Percentiles rank a stretch among this genome's conserved stretches.
Conservation (phyloP, 2,329 filamentous ascomycete species). For the Colletotrichum orchidophilum region DNA sequence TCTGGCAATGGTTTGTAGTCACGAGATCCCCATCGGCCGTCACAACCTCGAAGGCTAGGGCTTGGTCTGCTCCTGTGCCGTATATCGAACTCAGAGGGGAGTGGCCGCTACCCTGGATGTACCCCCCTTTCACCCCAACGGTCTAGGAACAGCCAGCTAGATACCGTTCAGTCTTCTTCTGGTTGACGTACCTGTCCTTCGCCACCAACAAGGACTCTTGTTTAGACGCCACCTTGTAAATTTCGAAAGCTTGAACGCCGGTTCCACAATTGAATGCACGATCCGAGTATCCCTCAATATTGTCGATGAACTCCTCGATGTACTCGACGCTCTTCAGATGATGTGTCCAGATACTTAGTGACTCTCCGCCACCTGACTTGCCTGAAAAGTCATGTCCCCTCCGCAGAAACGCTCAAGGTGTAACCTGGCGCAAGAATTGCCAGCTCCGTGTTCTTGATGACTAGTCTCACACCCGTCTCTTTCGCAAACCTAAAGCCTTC, state of each 20-base stretch:
- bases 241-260: slow-evolving; percentile 9
- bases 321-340: slow-evolving; percentile 10
- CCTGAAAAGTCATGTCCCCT: slow-evolving; percentile 20
- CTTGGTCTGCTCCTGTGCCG: slow-evolving; percentile 68
- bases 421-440: too few relatives aligned
- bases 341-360: slow-evolving; percentile 23
- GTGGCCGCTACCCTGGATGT: slow-evolving; percentile 68
- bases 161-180: not conserved
- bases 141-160: slow-evolving; percentile 38
- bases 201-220: slow-evolving; percentile 10
- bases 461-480: slow-evolving; percentile 12
- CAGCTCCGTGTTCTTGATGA: slow-evolving; percentile 24
- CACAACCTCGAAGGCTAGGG: slow-evolving; percentile 64
- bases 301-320: not conserved
- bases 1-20: slow-evolving; percentile 54
- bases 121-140: slow-evolving; percentile 68
- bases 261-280: slow-evolving; percentile 15
- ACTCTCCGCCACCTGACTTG: slow-evolving; percentile 16
- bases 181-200: slow-evolving; percentile 8
- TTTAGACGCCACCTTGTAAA: not conserved
- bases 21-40: slow-evolving; percentile 58
- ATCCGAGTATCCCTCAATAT: slow-evolving; percentile 2
- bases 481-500: slow-evolving; percentile 20
- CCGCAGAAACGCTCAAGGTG: too few relatives aligned
- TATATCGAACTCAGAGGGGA: slow-evolving; percentile 59